A percentile compares a stretch with the other conserved stretches of the same genome.
These are phyloP conservation scores for Moesziomyces sp. DNA, from an alignment of 1,284 basidiomycete species.

Conservation along the genomic window DNA sequence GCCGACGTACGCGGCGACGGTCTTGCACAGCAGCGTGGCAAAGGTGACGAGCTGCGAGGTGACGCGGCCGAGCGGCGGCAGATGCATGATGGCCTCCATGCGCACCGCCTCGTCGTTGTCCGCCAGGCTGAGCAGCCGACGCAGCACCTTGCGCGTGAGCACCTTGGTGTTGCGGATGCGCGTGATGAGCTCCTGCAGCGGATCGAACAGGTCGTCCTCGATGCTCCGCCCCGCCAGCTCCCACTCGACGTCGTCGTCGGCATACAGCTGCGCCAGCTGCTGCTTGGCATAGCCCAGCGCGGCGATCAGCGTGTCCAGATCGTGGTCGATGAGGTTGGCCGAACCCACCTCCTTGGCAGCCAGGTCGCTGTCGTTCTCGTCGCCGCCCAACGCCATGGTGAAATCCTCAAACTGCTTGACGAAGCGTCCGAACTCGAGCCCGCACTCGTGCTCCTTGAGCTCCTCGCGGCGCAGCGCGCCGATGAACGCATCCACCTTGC, in stretches of 20 bases:
- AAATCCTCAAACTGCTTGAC: constrained; percentile 61
- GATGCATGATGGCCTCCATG: constrained; percentile 53
- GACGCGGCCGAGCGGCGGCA: constrained; percentile 55
- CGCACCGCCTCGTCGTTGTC: constrained; percentile 59
- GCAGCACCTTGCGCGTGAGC: constrained; percentile 60
- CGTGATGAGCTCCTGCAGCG: constrained; percentile 54
- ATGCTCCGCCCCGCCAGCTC: constrained; percentile 43
- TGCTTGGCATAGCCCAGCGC: constrained; percentile 60
- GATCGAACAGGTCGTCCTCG: constrained; percentile 53
- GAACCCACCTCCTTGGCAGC: constrained; percentile 63
- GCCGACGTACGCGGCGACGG: constrained; percentile 37
- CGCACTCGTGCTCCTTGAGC: constrained; percentile 91
- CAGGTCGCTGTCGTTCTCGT: constrained; percentile 70
- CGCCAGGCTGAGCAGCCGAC: constrained; percentile 55
- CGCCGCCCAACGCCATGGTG: constrained; percentile 71
- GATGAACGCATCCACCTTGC: constrained; percentile 89
- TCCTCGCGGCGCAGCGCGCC: constrained; percentile 84
- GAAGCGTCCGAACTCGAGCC: constrained; percentile 80
- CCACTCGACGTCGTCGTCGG: constrained; percentile 55
- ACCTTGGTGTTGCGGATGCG: constrained; percentile 57
- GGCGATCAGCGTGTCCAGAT: constrained; percentile 65
- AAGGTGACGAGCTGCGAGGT: constrained; percentile 58
- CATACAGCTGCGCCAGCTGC: constrained; percentile 47
- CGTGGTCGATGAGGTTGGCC: constrained; percentile 60
- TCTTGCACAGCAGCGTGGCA: constrained; percentile 46